These are phyloP conservation scores for Neobulgaria alba DNA, from an alignment of 2,329 filamentous ascomycete species.

Conservation along the genomic window DNA sequence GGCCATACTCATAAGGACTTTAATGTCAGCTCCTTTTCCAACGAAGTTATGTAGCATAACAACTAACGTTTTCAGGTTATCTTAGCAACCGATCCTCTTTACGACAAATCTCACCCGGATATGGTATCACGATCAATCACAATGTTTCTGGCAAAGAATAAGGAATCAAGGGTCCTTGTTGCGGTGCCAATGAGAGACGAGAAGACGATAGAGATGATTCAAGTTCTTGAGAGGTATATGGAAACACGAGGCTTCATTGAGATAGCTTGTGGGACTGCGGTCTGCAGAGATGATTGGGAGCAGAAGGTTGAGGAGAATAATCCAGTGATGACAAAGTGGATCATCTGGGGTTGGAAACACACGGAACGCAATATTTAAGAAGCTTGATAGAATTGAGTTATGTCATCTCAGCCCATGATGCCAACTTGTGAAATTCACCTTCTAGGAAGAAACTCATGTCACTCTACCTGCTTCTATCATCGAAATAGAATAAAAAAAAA, in stretches of 20 bases:
- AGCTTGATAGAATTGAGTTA: too few relatives aligned
- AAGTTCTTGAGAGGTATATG: constrained; percentile 1
- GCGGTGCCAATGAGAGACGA: constrained; percentile 73
- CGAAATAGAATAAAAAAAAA: too few relatives aligned
- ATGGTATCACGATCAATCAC: constrained; percentile 65
- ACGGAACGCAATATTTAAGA: too few relatives aligned
- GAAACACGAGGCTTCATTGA: neutral
- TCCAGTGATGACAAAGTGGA: neutral
- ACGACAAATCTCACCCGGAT: constrained; percentile 72
- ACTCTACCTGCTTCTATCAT: too few relatives aligned
- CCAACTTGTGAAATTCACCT: too few relatives aligned
- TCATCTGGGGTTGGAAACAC: constrained; percentile 2
- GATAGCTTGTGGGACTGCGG: neutral
- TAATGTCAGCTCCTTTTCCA: neutral
- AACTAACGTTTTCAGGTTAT: too few relatives aligned
- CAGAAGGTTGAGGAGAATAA: neutral
- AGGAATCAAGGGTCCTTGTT: constrained; percentile 57
- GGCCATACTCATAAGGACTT: neutral
- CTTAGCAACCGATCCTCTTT: constrained; percentile 78
- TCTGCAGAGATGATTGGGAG: constrained; percentile 2
- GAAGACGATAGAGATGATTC: neutral
- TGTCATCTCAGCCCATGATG: too few relatives aligned
- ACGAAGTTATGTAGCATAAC: too few relatives aligned
- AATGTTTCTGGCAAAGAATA: constrained; percentile 50
- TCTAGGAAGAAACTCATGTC: too few relatives aligned